phyloP scores from a whole-genome alignment of 257 asterid species.

The Leonotis leonurus region DNA sequence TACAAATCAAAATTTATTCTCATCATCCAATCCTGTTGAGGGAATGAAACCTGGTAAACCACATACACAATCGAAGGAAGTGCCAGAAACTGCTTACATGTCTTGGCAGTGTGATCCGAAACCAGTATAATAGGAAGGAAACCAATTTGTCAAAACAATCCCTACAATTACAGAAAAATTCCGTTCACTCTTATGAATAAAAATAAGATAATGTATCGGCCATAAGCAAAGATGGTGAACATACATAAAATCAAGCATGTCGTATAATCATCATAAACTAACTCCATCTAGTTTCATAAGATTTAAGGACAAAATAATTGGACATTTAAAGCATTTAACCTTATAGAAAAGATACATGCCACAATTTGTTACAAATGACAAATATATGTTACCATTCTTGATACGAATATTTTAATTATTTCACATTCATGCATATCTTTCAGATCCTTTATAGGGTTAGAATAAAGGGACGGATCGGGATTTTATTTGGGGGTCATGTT shows the following conservation, averaged over 20 bases:
- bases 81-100: constrained; percentile 40
- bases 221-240: not conserved
- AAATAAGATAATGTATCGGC: not conserved
- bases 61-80: not conserved
- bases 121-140: constrained; percentile 90
- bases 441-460: too few relatives aligned
- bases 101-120: constrained; percentile 64
- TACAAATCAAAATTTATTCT: not conserved
- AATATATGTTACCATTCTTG: too few relatives aligned
- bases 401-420: too few relatives aligned
- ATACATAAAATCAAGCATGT: not conserved
- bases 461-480: too few relatives aligned
- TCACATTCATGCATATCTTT: too few relatives aligned
- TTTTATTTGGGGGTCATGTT: too few relatives aligned
- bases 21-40: not conserved
- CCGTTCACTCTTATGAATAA: not conserved
- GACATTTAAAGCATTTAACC: not conserved
- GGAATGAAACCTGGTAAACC: not conserved
- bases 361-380: too few relatives aligned
- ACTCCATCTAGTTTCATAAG: not conserved
- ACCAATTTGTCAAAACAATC: constrained; percentile 80
- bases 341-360: too few relatives aligned
- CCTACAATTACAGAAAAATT: constrained; percentile 34
- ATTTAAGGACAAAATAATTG: not conserved
- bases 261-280: not conserved